phyloP scores from a whole-genome alignment of 2,329 filamentous ascomycete genomes.

The Epichloe coenophiala region DNA sequence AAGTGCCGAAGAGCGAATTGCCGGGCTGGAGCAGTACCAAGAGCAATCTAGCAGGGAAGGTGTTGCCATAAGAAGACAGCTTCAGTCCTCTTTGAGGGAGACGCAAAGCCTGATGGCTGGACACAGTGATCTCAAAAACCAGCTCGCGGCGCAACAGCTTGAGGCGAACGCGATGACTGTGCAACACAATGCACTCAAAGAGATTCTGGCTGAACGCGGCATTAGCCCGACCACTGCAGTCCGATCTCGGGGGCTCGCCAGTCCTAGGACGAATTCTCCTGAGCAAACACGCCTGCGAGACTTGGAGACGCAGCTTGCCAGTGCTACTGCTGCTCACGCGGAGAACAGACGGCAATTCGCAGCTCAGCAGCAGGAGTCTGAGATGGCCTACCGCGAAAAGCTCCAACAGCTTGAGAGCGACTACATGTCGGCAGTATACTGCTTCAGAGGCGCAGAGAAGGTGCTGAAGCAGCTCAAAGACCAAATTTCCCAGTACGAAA shows the following conservation, averaged over 20 bases:
- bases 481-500: constrained; percentile 84
- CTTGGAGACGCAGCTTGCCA: constrained; percentile 75
- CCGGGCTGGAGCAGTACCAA: constrained; percentile 90
- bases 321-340: constrained; percentile 66
- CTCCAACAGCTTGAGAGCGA: constrained; percentile 89
- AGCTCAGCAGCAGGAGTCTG: constrained; percentile 71
- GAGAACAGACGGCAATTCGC: constrained; percentile 71
- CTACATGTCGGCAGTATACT: constrained; percentile 94
- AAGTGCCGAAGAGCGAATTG: constrained; percentile 89
- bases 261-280: constrained; percentile 59
- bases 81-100: constrained; percentile 74
- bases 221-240: constrained; percentile 63
- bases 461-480: constrained; percentile 99
- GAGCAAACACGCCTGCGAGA: constrained; percentile 70
- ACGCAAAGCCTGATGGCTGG: constrained; percentile 67
- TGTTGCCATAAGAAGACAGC: constrained; percentile 74
- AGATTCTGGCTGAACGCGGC: constrained; percentile 79
- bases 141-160: constrained; percentile 73
- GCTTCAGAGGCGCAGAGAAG: constrained; percentile 96
- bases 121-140: constrained; percentile 70
- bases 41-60: constrained; percentile 93
- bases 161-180: constrained; percentile 89
- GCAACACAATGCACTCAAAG: constrained; percentile 86
- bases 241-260: constrained; percentile 59
- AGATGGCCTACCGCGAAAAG: constrained; percentile 81